Evolutionary conservation across 2,329 filamentous ascomycete genomes (phyloP).

Genomic region (Raffaelea ambrosiae): DNA sequence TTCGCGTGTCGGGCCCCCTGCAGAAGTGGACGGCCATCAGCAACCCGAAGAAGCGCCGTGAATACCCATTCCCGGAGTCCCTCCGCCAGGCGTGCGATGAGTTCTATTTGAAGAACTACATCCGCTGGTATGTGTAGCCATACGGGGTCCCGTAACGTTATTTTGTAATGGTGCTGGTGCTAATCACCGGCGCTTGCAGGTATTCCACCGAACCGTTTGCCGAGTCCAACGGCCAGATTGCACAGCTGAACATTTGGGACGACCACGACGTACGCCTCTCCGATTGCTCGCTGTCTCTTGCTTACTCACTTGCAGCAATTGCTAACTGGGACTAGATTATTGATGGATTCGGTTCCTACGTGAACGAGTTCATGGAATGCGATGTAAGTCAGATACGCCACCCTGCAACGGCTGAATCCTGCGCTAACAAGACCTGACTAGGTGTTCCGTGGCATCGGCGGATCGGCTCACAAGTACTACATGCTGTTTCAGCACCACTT

Average conservation of each 20-base stretch:
- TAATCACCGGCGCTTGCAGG: no score
- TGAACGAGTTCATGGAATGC: conserved; percentile 87
- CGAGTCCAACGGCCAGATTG: conserved; percentile 79
- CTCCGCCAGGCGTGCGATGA: conserved; percentile 78
- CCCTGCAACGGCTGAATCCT: not conserved
- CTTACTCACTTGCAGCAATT: conserved; percentile 25
- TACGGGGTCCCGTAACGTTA: no score
- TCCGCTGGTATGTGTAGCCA: no score
- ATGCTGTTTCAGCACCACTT: conserved; percentile 95
- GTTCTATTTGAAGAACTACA: conserved; percentile 86
- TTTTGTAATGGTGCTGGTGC: no score
- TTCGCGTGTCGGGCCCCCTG: conserved; percentile 76
- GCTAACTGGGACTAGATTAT: conserved; percentile 53
- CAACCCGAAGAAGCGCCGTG: conserved; percentile 74
- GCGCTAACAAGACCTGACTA: conserved; percentile 21
- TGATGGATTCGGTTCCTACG: conserved; percentile 88
- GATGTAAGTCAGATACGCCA: conserved; percentile 15
- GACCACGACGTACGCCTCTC: conserved; percentile 66
- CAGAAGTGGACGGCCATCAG: conserved; percentile 74
- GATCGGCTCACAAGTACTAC: conserved; percentile 95
- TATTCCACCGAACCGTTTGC: conserved; percentile 69
- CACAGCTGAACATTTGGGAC: conserved; percentile 97
- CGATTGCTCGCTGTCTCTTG: not conserved
- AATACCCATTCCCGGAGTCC: conserved; percentile 66
- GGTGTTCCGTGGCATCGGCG: conserved; percentile 87